Evolutionary conservation across 1,284 basidiomycete species (phyloP), one percentile per base, ranked within the genome.

Genomic region (Cryptococcus wingfieldii): DNA sequence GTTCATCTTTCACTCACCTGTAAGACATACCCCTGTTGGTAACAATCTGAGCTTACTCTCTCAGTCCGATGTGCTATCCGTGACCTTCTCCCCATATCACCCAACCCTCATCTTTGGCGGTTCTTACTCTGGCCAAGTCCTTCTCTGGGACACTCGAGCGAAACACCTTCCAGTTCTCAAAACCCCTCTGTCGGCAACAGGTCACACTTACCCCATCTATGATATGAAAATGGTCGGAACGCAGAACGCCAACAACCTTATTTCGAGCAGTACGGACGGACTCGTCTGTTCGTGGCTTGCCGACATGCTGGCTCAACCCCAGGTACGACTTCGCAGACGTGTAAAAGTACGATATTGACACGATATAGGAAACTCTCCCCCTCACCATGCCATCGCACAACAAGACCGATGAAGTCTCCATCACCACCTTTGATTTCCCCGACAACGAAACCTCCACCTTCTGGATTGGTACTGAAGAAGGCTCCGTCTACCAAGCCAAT

Each of bases 191-290:
- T 94, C 91, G 6, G 90, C 92, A 2, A 86, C 89, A 28, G 94
- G 96, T 0, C 96, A 99, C 71, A 98, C 95, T 2, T 95, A 98
- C 75, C 96, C 96, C 2, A 92, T 99, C 42, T 98, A 98, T 79
- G 88, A 89, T 0, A 92, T 98, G 84, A 87, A 90, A 66, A 90
- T 97, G 84, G 89, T 98, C 23, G 96, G 96, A 10, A 96, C 94
- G 4, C 94, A 97, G 72, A 97, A 98, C 72, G 96, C 96, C 5
- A 93, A 98, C 75, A 96, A 95, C 70, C 79, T 99, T 54, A 90
- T 98, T 56, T 92, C 92, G 16, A 91, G 89, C 62, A 93, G 89
- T 62, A 97, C 94, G 2, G 96, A 99, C 72, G 96, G 96, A 0
- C 88, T 88, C 23, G 89, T 98, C 4, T 98, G 96, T 75, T 90